Conservation (phyloP, 306 rosid species). For the Ceratonia siliqua region DNA sequence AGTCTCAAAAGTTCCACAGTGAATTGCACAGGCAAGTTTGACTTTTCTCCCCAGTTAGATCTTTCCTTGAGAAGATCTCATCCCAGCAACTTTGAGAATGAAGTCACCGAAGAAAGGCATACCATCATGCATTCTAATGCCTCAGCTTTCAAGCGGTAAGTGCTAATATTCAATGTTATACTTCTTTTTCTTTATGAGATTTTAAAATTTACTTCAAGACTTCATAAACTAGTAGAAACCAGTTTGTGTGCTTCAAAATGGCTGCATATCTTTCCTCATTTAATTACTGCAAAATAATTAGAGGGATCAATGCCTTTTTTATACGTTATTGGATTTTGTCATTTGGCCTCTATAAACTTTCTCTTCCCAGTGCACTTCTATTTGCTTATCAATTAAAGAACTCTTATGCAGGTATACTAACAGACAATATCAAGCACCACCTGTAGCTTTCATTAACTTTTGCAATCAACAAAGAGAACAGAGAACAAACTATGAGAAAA, state of each 20-base stretch:
- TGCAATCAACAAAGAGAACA: slow-evolving; percentile 52
- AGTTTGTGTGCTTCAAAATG: slow-evolving; percentile 11
- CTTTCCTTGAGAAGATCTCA: slow-evolving; percentile 81
- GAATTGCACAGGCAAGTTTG: slow-evolving; percentile 53
- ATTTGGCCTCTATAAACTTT: background rate
- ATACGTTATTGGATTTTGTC: slow-evolving; percentile 28
- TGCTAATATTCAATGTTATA: slow-evolving; percentile 14
- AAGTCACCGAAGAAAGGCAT: slow-evolving; percentile 54
- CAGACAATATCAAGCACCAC: slow-evolving; percentile 55
- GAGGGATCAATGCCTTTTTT: too few species aligned
- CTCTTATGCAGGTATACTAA: slow-evolving; percentile 68
- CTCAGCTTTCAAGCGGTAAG: slow-evolving; percentile 88
- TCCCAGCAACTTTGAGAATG: slow-evolving; percentile 55
- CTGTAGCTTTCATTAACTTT: slow-evolving; percentile 37
- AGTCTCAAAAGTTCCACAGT: slow-evolving; percentile 47
- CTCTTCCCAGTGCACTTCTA: background rate
- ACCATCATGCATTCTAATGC: slow-evolving; percentile 71
- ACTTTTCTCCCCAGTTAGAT: slow-evolving; percentile 68
- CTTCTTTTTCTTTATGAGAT: background rate
- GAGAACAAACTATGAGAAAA: slow-evolving; percentile 49
- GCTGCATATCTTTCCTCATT: slow-evolving; percentile 4
- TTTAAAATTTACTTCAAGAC: background rate
- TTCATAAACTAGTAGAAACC: background rate
- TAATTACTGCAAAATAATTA: background rate
- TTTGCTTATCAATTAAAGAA: slow-evolving; percentile 30